These are phyloP conservation scores for Suillus tomentosus DNA, from an alignment of 768 basidiomycete genomes.

Conservation along the genomic window DNA sequence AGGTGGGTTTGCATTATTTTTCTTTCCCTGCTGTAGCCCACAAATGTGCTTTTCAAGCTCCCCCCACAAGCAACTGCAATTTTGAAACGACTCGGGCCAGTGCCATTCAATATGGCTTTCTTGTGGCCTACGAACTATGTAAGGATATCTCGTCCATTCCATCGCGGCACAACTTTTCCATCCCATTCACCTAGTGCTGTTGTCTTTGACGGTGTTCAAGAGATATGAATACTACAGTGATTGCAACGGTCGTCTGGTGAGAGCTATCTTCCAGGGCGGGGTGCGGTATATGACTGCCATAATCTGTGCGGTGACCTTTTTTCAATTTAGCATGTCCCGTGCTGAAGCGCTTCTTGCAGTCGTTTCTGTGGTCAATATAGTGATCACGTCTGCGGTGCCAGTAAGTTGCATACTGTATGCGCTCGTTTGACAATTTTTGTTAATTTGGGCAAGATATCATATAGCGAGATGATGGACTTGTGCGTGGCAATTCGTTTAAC, in stretches of 20 bases:
- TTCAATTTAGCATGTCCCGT: not conserved
- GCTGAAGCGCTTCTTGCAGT: not conserved
- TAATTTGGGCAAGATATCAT: not conserved
- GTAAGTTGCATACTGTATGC: not conserved
- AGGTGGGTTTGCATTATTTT: not conserved
- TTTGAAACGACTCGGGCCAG: not conserved
- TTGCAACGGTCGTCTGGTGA: not conserved
- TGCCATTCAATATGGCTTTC: constrained; percentile 3
- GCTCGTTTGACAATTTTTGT: not conserved
- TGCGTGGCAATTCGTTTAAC: not conserved
- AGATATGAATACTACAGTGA: constrained; percentile 1
- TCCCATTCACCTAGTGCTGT: not conserved
- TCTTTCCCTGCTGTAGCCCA: not conserved
- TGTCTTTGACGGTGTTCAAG: constrained; percentile 3
- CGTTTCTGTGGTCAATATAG: not conserved
- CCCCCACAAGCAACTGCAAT: not conserved
- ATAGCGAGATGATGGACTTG: not conserved
- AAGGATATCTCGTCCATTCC: not conserved
- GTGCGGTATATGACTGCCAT: constrained; percentile 4
- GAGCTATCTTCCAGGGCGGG: not conserved
- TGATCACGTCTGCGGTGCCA: not conserved
- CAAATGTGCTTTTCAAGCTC: not conserved
- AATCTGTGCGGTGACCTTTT: not conserved
- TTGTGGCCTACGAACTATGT: not conserved
- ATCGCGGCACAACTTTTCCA: too few relatives aligned